phyloP scores from a whole-genome alignment of 2,329 filamentous ascomycete genomes.

The Calonectria pauciramosa region DNA sequence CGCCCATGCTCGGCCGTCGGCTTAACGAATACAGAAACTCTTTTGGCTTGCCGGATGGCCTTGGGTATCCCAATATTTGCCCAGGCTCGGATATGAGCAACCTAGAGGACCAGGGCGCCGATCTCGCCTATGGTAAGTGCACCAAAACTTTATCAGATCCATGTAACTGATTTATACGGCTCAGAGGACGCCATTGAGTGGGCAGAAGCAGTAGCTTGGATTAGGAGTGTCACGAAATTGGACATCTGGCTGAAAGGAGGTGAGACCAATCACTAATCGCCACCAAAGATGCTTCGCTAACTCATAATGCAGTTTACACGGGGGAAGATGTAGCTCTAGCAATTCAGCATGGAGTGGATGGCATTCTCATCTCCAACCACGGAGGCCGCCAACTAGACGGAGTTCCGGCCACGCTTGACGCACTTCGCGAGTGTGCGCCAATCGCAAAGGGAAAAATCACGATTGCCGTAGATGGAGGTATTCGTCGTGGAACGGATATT shows the following conservation, averaged over 20 bases:
- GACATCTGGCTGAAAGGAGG: constrained; percentile 8
- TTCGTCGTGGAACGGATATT: constrained; percentile 47
- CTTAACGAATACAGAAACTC: constrained; percentile 40
- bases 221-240: constrained; percentile 3
- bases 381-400: constrained; percentile 51
- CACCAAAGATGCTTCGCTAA: not conserved
- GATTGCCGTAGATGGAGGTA: constrained; percentile 60
- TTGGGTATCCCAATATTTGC: constrained; percentile 30
- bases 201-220: not conserved
- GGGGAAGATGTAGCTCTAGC: constrained; percentile 48
- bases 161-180: not conserved
- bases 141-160: too few species aligned
- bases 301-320: constrained; percentile 35
- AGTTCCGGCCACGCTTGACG: constrained; percentile 67
- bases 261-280: not conserved
- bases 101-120: not conserved
- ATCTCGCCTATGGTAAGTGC: not conserved
- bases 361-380: constrained; percentile 44
- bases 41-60: constrained; percentile 32
- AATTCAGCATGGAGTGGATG: constrained; percentile 45
- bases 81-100: constrained; percentile 18
- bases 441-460: constrained; percentile 70
- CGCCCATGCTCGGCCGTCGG: constrained; percentile 38
- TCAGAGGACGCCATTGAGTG: not conserved
- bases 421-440: constrained; percentile 72